A percentile compares a stretch with the other conserved stretches of the same genome.
These are phyloP conservation scores for Ophiostoma himal-ulmi DNA, from an alignment of 2,329 filamentous ascomycete genomes.

Conservation along the genomic window DNA sequence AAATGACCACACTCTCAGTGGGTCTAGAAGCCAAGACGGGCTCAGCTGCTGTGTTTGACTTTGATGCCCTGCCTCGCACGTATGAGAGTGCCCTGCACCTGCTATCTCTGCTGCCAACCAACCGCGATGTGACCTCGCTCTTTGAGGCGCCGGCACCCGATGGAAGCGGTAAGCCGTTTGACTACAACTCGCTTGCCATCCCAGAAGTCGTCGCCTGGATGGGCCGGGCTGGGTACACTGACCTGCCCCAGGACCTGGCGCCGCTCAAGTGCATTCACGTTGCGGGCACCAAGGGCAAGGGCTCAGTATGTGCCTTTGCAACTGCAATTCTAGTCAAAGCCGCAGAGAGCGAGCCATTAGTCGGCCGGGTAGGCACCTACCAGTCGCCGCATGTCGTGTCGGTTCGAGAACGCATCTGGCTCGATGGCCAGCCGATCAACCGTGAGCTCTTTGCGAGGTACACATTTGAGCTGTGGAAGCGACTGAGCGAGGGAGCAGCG, in stretches of 20 bases:
- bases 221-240: conserved; percentile 64
- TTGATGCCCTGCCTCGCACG: conserved; percentile 33
- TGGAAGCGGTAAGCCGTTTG: conserved; percentile 36
- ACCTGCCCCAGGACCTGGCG: conserved; percentile 43
- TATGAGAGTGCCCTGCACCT: conserved; percentile 65
- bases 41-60: conserved; percentile 23
- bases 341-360: conserved; percentile 13
- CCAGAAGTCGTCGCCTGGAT: conserved; percentile 80
- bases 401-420: conserved; percentile 76
- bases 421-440: conserved; percentile 65
- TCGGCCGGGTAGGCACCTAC: conserved; percentile 55
- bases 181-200: conserved; percentile 66
- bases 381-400: conserved; percentile 78
- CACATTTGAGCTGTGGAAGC: conserved; percentile 81
- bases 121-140: conserved; percentile 57
- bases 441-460: conserved; percentile 65
- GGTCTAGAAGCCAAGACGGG: conserved; percentile 3
- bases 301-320: conserved; percentile 63
- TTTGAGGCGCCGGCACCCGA: conserved; percentile 35
- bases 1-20: conserved; percentile 11
- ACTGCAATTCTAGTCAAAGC: conserved; percentile 49
- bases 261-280: conserved; percentile 64
- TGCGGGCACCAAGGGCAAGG: conserved; percentile 72
- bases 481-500: conserved; percentile 39
- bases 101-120: conserved; percentile 72